These are phyloP conservation scores for Chrysoporthe austroafricana DNA, from an alignment of 2,329 filamentous ascomycete genomes.

Conservation along the genomic window DNA sequence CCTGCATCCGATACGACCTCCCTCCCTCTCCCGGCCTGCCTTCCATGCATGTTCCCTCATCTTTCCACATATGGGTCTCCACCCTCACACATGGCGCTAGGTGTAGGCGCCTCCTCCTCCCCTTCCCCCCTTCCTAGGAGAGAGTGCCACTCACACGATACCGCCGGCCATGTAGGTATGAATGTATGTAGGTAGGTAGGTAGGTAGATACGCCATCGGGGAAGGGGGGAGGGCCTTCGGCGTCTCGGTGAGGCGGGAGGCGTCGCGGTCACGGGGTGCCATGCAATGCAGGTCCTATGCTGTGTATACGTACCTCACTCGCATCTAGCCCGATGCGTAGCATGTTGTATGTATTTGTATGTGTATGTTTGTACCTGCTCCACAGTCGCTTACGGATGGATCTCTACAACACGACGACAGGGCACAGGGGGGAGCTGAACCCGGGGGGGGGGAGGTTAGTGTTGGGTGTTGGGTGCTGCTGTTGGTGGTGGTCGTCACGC, in stretches of 20 bases:
- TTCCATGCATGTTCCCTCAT: conserved; percentile 13
- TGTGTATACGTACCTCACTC: no score
- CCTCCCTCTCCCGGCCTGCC: not conserved
- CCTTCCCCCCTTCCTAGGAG: not conserved
- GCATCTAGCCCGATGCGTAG: no score
- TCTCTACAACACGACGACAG: not conserved
- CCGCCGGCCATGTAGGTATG: not conserved
- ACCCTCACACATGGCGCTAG: conserved; percentile 1
- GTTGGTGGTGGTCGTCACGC: not conserved
- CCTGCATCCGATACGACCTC: not conserved
- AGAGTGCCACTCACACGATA: conserved; percentile 7
- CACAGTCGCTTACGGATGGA: not conserved
- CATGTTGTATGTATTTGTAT: no score
- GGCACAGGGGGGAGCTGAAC: not conserved
- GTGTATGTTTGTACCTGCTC: no score
- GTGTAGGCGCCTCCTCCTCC: not conserved
- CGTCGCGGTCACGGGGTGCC: no score
- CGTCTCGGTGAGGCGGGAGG: no score
- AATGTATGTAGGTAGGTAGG: not conserved
- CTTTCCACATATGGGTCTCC: not conserved
- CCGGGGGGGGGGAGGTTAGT: not conserved
- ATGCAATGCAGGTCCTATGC: no score
- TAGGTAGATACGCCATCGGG: no score
- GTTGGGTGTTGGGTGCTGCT: not conserved
- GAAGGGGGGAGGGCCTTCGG: no score